Evolutionary conservation across 1,284 basidiomycete genomes (phyloP).

Genomic region (Moniliophthora roreri): DNA sequence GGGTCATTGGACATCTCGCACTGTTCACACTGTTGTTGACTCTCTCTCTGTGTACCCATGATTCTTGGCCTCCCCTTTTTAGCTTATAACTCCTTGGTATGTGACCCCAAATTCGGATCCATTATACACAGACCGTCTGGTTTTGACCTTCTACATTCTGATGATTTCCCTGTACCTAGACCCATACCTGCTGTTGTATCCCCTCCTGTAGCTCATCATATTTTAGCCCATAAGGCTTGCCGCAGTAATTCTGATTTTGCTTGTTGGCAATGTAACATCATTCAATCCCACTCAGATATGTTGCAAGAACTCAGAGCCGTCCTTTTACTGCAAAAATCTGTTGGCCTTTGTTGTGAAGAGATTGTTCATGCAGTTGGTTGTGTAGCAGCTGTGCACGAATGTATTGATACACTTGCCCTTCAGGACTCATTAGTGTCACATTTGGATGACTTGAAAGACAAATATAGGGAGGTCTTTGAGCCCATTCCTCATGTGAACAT

Average conservation of each 20-base stretch:
- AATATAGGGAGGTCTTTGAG: conserved; percentile 10
- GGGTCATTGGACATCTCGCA: conserved; percentile 10
- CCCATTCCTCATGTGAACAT: conserved; percentile 14
- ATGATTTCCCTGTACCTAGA: background rate
- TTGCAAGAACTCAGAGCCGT: too few species aligned
- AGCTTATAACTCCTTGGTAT: conserved; percentile 12
- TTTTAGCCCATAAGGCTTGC: background rate
- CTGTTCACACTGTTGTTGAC: conserved; percentile 14
- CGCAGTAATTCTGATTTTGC: background rate
- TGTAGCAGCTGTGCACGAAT: conserved; percentile 14
- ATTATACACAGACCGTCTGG: conserved; percentile 11
- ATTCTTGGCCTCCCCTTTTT: conserved; percentile 20
- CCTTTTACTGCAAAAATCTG: background rate
- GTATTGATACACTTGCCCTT: conserved; percentile 14
- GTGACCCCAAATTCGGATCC: conserved; percentile 9
- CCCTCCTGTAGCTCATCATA: background rate
- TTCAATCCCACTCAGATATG: background rate
- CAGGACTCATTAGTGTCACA: conserved; percentile 9
- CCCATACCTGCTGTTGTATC: background rate
- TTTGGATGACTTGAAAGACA: background rate
- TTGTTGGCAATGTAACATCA: background rate
- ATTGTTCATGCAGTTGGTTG: background rate
- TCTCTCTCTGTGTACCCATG: conserved; percentile 15
- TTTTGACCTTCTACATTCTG: conserved; percentile 11
- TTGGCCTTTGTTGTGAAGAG: background rate